These are phyloP conservation scores for Wakefieldia striispora DNA, from an alignment of 768 basidiomycete genomes.

Conservation along the genomic window DNA sequence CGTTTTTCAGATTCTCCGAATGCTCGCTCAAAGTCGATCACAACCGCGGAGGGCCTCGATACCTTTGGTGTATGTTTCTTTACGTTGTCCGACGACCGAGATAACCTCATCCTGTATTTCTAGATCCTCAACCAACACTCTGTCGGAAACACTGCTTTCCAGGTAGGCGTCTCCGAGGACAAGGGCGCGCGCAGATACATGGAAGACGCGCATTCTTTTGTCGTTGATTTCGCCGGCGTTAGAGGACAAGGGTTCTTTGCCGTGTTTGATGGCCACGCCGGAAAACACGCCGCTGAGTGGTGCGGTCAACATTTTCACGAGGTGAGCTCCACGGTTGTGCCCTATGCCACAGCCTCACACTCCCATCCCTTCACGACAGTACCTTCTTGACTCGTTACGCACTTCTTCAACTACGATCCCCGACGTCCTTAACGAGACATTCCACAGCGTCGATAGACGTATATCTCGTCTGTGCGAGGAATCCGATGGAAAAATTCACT, in stretches of 20 bases:
- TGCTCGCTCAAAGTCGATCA: conserved; percentile 80
- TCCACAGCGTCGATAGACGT: conserved; percentile 85
- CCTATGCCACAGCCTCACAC: conserved; percentile 3
- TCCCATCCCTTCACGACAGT: conserved; percentile 33
- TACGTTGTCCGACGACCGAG: background rate
- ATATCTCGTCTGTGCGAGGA: conserved; percentile 84
- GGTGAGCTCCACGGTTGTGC: conserved; percentile 37
- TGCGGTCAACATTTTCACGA: conserved; percentile 96
- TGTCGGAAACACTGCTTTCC: conserved; percentile 58
- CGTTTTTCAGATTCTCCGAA: conserved; percentile 63
- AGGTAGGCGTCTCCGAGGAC: conserved; percentile 72
- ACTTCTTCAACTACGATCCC: conserved; percentile 65
- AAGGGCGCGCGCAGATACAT: conserved; percentile 88
- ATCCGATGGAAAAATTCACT: conserved; percentile 89
- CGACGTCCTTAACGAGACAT: conserved; percentile 89
- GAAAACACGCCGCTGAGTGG: conserved; percentile 99
- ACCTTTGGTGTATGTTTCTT: conserved; percentile 67
- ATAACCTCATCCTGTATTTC: background rate
- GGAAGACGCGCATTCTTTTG: conserved; percentile 97
- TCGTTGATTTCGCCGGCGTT: conserved; percentile 88
- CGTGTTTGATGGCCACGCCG: conserved; percentile 97
- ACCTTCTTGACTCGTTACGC: conserved; percentile 69
- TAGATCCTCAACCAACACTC: conserved; percentile 60
- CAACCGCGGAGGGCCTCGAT: conserved; percentile 68
- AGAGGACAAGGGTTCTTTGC: conserved; percentile 98